Percentiles rank a stretch among this genome's conserved stretches.
phyloP scores from a whole-genome alignment of 176 grass and related monocot genomes.

The Leersia perrieri region DNA sequence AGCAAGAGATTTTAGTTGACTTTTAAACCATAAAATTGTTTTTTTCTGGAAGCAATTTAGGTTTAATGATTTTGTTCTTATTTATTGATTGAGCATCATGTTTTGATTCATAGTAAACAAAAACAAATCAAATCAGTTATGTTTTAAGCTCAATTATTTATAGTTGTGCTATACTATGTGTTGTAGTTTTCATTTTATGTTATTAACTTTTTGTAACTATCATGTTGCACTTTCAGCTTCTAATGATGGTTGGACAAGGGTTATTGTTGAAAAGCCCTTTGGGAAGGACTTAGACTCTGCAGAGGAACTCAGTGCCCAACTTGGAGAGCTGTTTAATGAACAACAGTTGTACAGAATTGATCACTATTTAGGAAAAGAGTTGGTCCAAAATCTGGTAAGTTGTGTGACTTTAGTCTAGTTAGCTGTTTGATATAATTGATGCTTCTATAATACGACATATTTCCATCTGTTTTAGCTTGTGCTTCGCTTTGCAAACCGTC shows the following conservation, averaged over 20 bases:
- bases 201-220: not conserved
- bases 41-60: not conserved
- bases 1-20: too few species aligned
- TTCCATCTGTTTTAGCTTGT: constrained; percentile 56
- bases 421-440: constrained; percentile 14
- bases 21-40: not conserved
- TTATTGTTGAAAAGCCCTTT: constrained; percentile 94
- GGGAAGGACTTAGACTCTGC: constrained; percentile 82
- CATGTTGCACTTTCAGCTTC: constrained; percentile 52
- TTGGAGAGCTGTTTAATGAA: constrained; percentile 79
- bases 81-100: not conserved
- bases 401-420: not conserved
- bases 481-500: constrained; percentile 79
- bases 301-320: constrained; percentile 74
- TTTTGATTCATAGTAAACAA: not conserved
- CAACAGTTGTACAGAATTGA: constrained; percentile 84
- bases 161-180: constrained; percentile 5
- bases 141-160: not conserved
- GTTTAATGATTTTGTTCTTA: not conserved
- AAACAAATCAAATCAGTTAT: not conserved
- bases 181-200: not conserved
- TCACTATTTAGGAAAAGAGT: constrained; percentile 91
- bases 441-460: constrained; percentile 22
- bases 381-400: constrained; percentile 90
- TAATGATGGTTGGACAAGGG: constrained; percentile 65